Conservation (phyloP, 148 eudicot species). For the Beta vulgaris region DNA sequence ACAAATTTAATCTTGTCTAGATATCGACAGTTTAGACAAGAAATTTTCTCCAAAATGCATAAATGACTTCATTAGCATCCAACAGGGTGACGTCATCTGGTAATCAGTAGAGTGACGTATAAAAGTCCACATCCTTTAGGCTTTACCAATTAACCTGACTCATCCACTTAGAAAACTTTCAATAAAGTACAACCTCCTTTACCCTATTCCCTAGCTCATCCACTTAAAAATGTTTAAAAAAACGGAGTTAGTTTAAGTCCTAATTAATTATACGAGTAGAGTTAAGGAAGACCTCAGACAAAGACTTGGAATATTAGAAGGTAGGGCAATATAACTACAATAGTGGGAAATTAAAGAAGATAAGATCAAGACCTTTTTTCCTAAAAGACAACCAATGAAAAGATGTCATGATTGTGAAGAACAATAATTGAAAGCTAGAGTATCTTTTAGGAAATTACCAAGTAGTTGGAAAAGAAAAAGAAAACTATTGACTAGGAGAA, state of each 20-base stretch:
- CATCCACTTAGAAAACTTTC: neutral
- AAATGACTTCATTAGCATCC: neutral
- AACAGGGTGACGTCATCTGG: neutral
- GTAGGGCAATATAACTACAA: neutral
- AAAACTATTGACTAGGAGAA: neutral
- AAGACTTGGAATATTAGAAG: neutral
- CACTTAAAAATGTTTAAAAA: too few species aligned
- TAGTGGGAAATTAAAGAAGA: neutral
- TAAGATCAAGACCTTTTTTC: neutral
- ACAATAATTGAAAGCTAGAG: neutral
- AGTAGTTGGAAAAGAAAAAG: too few species aligned
- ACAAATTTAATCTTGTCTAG: too few species aligned
- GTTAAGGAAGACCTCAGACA: neutral
- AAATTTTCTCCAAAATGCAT: too few species aligned
- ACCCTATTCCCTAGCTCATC: too few species aligned
- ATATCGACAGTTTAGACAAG: too few species aligned
- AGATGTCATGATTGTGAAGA: neutral
- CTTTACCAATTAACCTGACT: neutral
- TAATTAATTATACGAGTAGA: neutral
- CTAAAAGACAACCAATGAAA: neutral
- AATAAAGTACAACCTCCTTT: too few species aligned
- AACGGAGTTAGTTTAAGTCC: too few species aligned
- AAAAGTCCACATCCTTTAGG: neutral
- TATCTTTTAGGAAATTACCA: too few species aligned
- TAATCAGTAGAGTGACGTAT: neutral